Conservation (phyloP, 805 yeast species). For the Debaryomyces prosopidis region DNA sequence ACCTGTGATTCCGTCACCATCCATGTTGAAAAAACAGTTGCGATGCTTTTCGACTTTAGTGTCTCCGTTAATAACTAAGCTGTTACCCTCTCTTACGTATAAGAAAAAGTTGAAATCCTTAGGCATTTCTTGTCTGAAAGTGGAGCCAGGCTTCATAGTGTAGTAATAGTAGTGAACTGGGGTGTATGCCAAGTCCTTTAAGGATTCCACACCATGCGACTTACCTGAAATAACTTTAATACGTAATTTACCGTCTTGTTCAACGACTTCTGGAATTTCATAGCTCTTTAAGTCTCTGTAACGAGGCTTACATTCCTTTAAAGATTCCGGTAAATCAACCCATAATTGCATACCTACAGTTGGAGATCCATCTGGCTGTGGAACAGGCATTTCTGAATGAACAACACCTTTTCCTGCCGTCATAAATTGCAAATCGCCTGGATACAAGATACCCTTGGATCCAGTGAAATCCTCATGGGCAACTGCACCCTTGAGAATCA, state of each 20-base stretch:
- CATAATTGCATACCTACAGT: slow-evolving; percentile 77
- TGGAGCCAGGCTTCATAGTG: slow-evolving; percentile 63
- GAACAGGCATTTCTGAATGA: slow-evolving; percentile 84
- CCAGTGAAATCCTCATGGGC: slow-evolving; percentile 76
- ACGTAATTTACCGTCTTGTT: slow-evolving; percentile 59
- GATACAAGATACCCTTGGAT: slow-evolving; percentile 67
- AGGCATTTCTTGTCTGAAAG: slow-evolving; percentile 60
- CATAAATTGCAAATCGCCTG: slow-evolving; percentile 92
- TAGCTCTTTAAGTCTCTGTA: slow-evolving; percentile 72
- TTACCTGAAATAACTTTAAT: slow-evolving; percentile 79
- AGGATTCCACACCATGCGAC: slow-evolving; percentile 72
- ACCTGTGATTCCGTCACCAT: slow-evolving; percentile 65
- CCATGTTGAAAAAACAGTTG: slow-evolving; percentile 64
- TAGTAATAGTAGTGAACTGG: slow-evolving; percentile 76
- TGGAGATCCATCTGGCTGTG: slow-evolving; percentile 48
- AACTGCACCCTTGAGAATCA: slow-evolving; percentile 33
- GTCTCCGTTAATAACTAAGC: slow-evolving; percentile 46
- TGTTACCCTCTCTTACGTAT: slow-evolving; percentile 63
- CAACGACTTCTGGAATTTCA: slow-evolving; percentile 71
- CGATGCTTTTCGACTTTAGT: slow-evolving; percentile 45
- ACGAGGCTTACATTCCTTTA: slow-evolving; percentile 67
- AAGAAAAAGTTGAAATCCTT: slow-evolving; percentile 65
- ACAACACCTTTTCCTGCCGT: slow-evolving; percentile 89
- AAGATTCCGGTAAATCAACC: slow-evolving; percentile 74
- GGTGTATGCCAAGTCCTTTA: slow-evolving; percentile 75